A percentile compares a stretch with the other conserved stretches of the same genome.
These are phyloP conservation scores for Cadophora sp. DNA, from an alignment of 2,329 filamentous ascomycete genomes.

Conservation along the genomic window DNA sequence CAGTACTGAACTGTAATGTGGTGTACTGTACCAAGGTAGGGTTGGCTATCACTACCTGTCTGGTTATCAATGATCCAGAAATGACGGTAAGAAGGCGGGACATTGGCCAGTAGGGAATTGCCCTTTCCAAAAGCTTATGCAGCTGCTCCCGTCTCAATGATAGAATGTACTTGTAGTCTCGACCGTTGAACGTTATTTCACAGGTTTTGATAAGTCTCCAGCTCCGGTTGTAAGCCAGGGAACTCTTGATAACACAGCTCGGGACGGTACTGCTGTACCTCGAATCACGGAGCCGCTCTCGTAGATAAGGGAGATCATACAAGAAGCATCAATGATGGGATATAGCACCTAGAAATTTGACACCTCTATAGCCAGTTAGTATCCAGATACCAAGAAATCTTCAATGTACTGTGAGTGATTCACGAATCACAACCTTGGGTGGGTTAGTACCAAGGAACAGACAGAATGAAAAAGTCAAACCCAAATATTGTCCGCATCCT, in stretches of 20 bases:
- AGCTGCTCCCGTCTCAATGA: not conserved
- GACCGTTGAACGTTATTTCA: not conserved
- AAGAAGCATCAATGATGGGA: not conserved
- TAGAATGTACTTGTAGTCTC: not conserved
- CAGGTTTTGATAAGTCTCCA: not conserved
- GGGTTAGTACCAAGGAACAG: not conserved
- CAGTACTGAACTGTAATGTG: not conserved
- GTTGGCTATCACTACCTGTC: not conserved
- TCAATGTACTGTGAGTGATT: not conserved
- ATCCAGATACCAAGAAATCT: not conserved
- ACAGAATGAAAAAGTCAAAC: not conserved
- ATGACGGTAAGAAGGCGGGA: not conserved
- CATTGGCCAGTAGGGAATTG: constrained; percentile 3
- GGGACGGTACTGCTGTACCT: not conserved
- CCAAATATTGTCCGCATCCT: not conserved
- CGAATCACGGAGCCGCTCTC: not conserved
- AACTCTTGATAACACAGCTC: not conserved
- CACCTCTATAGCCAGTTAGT: constrained; percentile 11
- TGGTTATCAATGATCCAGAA: constrained; percentile 12
- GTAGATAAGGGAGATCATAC: not conserved
- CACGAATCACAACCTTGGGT: not conserved
- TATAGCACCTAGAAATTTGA: not conserved
- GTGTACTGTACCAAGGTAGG: too few relatives aligned
- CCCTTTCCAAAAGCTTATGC: constrained; percentile 4
- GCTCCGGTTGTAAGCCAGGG: not conserved